Evolutionary conservation across 805 yeast genomes (phyloP), one percentile per base, ranked within the genome.

Genomic region (Yamadazyma laniorum): DNA sequence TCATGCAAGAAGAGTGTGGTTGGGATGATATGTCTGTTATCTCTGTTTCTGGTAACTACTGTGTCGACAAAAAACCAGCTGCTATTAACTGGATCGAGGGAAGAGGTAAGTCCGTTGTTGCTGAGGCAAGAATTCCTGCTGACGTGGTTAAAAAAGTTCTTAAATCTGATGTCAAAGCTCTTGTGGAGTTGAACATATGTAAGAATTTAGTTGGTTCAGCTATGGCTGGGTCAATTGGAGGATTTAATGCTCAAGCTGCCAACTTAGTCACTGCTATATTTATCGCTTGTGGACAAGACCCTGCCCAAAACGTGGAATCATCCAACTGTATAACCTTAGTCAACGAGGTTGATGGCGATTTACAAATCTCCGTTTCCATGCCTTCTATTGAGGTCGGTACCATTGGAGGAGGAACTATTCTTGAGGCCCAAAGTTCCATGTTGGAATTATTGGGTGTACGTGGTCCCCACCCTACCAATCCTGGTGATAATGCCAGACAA

Each of bases 61-160:
- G 99, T 72, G 87, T 89, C 21, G 99, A 93, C 65, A 93, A 93
- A 65, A 93, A 93, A 66, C 86, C 99, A 6, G 96, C 98, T 16
- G 97, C 99, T 13, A 84, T 93, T 50, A 93, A 93, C 69, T 93
- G 99, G 99, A 89, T 91, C 53, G 98, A 93, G 65, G 99, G 99
- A 35, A 84, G 99, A 67, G 99, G 99, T 58, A 93, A 93, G 67
- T 82, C 95, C 59, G 87, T 93, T 52, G 98, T 93, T 47, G 98
- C 98, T 15, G 96, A 91, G 60, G 96, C 97, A 11, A 76, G 82
- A 35, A 76, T 93, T 51, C 98, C 98, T 12, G 80, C 77, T 18
- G 84, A 80, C 18, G 80, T 82, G 41, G 98, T 93, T 38, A 64
- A 70, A 43, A 80, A 79, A 45, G 96, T 93, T 15, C 72, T 93